Base-by-base conservation (phyloP, 2,329 filamentous ascomycete species). In the Allantophomopsis lycopodina region DNA sequence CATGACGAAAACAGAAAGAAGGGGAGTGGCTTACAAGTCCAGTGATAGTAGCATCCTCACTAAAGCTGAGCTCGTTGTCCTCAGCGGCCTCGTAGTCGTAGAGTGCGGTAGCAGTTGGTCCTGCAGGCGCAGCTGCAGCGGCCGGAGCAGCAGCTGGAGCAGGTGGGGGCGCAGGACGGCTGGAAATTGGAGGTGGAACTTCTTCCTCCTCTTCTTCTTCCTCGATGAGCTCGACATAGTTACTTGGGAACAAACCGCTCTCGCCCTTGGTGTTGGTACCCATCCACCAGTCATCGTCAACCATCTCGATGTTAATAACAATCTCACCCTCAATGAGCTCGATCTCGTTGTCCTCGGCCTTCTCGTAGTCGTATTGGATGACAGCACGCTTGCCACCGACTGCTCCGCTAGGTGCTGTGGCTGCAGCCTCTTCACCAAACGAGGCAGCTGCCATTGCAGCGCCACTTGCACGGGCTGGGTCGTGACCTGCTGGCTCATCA, bases 221-320 rank as follows among this genome's bases (percentile, higher is more conserved):
- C 31, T 82, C 79, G 30, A 91, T 68, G 16, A 94, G 60, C 58
- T 94, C 87, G 39, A 98, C 89, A 49, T 98, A 98, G 67, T 95
- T 96, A 64, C 85, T 91, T 5, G 91, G 91, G 69, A 98, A 96
- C 30, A 98, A 69, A 36, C 91, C 91, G 42, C 70, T 79, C 60
- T 95, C 86, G 50, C 91, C 91, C 45, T 68, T 70, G 16, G 71
- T 65, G 64, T 96, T 98, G 48, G 82, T 84, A 34, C 93, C 91
- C 73, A 94, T 83, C 91, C 91, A 98, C 91, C 91, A 98, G 57
- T 98, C 89, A 38, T 93, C 83, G 51, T 96, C 91, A 2, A 98
- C 86, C 83, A 93, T 93, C 46, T 96, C 86, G 52, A 98, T 94
- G 56, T 94, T 81, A 17, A 74, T 87, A 31, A 98, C 81, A 47